Base-by-base conservation (phyloP, 1,139 yeast species). In the Schizosaccharomyces versatilis region DNA sequence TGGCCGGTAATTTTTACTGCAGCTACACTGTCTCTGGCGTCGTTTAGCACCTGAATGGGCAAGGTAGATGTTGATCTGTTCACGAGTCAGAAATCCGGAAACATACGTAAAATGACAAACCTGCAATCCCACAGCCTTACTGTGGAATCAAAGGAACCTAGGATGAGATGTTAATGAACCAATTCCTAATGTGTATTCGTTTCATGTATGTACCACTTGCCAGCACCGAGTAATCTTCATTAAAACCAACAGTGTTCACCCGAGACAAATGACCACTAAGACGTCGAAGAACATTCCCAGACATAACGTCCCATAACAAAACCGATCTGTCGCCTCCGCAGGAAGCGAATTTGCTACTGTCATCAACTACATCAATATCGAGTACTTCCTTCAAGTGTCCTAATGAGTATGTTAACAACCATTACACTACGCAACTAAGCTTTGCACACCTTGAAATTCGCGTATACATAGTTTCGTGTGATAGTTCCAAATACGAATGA, bases 261-360 rank as follows among this genome's bases (percentile, higher is more conserved):
- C 65, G 61, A 9, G 68, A 62, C 15, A 57, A 57, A 55, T 69
- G 71, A 12, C 67, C 70, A 1, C 63, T 47, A 52, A 65, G 64
- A 40, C 69, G 58, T 8, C 64, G 59, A 2, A 61, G 48, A 7
- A 63, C 61, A 42, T 57, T 56, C 6, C 65, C 67, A 6, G 64
- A 54, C 9, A 63, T 57, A 3, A 66, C 68, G 56, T 69, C 70
- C 69, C 71, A 69, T 6, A 65, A 56, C 53, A 60, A 63, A 6
- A 65, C 66, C 8, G 63, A 60, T n/a, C 67, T 58, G 55, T 69
- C 72, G 6, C 70, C 69, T 14, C 72, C 71, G 24, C 67, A 64
- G 53, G 68, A 63, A 38, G 64, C 70, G 55, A 69, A 67, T 57
- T 51, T 58, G 36, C 66, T 53, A 54, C 64, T 65, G 54, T 68